Conservation (phyloP, 73 alveolate genomes). For the Tetrahymena thermophila region DNA sequence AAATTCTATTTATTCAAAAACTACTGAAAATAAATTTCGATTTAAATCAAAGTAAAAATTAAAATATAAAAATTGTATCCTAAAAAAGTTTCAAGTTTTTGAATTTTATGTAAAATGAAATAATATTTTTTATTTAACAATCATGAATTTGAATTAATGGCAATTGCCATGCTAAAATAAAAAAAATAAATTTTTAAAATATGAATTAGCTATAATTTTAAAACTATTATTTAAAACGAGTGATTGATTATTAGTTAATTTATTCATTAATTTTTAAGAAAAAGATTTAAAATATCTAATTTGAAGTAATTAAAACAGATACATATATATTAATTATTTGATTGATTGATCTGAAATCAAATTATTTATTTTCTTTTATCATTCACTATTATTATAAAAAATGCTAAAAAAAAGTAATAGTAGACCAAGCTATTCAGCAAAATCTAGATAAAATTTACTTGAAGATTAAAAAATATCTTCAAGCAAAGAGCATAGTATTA, state of each 20-base stretch:
- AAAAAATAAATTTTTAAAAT: background rate
- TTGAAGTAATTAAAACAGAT: background rate
- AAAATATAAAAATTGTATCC: too few species aligned
- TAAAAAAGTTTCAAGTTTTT: too few species aligned
- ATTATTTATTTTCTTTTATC: background rate
- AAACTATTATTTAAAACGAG: background rate
- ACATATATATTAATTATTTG: background rate
- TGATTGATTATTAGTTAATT: background rate
- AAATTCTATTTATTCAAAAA: too few species aligned
- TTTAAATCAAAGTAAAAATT: too few species aligned
- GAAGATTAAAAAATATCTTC: background rate
- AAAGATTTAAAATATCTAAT: background rate
- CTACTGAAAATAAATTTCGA: too few species aligned
- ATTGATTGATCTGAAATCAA: background rate
- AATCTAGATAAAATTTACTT: background rate
- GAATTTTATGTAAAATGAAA: too few species aligned
- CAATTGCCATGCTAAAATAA: too few species aligned
- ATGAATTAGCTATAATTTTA: background rate
- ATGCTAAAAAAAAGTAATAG: background rate
- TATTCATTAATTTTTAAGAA: background rate
- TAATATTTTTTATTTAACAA: too few species aligned
- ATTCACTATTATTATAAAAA: background rate
- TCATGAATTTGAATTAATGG: too few species aligned
- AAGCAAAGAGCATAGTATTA: background rate
- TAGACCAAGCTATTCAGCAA: background rate